A percentile compares a stretch with the other conserved stretches of the same genome.
Conservation (phyloP, 768 basidiomycete genomes). For the Lentinula sp. region DNA sequence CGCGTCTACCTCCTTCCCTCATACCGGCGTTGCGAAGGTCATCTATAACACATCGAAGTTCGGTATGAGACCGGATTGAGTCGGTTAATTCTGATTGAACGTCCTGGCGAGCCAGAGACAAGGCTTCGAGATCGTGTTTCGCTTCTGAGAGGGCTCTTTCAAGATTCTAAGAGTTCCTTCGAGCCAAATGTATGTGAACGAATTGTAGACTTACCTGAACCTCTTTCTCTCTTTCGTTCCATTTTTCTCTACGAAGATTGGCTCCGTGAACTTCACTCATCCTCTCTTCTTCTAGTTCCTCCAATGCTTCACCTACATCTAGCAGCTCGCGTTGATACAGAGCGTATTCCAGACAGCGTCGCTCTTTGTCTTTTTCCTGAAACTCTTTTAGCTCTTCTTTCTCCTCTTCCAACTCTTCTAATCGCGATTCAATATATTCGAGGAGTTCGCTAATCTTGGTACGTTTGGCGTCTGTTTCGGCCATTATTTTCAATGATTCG, state of each 20-base stretch:
- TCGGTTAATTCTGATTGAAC: conserved; percentile 82
- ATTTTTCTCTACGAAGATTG: conserved; percentile 78
- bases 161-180: conserved; percentile 43
- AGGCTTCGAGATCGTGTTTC: conserved; percentile 66
- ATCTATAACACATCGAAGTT: conserved; percentile 76
- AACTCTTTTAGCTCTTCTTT: conserved; percentile 97
- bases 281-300: conserved; percentile 81
- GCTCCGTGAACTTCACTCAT: conserved; percentile 77
- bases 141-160: conserved; percentile 67
- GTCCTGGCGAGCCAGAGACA: conserved; percentile 65
- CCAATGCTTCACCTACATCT: conserved; percentile 81
- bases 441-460: conserved; percentile 87
- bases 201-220: conserved; percentile 53
- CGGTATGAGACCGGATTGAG: conserved; percentile 76
- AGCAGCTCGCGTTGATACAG: conserved; percentile 87
- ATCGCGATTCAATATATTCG: conserved; percentile 83
- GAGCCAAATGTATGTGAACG: neutral
- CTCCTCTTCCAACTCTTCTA: conserved; percentile 93
- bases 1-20: conserved; percentile 58
- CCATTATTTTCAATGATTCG: conserved; percentile 94
- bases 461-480: conserved; percentile 91
- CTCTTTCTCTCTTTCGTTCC: conserved; percentile 76
- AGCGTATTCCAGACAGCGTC: conserved; percentile 92
- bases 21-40: conserved; percentile 69
- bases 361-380: conserved; percentile 91